phyloP scores from a whole-genome alignment of 768 basidiomycete species.

The Cystofilobasidium bisporidii region DNA sequence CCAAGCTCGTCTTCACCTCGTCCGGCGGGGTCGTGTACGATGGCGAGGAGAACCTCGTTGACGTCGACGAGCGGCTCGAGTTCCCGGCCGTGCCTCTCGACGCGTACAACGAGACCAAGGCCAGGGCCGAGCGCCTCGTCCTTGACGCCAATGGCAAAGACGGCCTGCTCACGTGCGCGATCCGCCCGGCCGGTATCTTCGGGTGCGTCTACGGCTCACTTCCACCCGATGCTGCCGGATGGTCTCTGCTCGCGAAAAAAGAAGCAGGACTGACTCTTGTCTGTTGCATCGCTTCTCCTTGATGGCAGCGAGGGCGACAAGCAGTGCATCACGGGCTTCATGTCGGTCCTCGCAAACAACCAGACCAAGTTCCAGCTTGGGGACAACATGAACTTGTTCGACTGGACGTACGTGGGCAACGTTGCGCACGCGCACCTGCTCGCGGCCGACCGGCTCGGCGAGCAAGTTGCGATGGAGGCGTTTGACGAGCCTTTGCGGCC shows the following conservation, averaged over 20 bases:
- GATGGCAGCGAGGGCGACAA: conserved; percentile 69
- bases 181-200: conserved; percentile 90
- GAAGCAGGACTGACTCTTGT: background rate
- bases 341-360: conserved; percentile 63
- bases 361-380: conserved; percentile 92
- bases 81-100: conserved; percentile 67
- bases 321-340: conserved; percentile 70
- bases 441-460: conserved; percentile 71
- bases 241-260: too few relatives aligned
- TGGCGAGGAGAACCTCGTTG: conserved; percentile 59
- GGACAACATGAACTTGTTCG: conserved; percentile 82
- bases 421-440: conserved; percentile 87
- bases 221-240: background rate
- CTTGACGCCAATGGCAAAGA: conserved; percentile 75
- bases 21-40: conserved; percentile 86
- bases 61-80: conserved; percentile 77
- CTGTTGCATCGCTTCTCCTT: too few relatives aligned
- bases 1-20: conserved; percentile 86
- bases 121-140: conserved; percentile 71
- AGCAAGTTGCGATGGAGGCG: conserved; percentile 16
- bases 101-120: conserved; percentile 90
- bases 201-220: conserved; percentile 53
- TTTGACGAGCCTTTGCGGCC: conserved; percentile 48
- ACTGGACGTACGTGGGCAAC: conserved; percentile 95
- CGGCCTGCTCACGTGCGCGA: conserved; percentile 75